Evolutionary conservation across 148 eudicot species (phyloP).

Genomic region (Silene latifolia): DNA sequence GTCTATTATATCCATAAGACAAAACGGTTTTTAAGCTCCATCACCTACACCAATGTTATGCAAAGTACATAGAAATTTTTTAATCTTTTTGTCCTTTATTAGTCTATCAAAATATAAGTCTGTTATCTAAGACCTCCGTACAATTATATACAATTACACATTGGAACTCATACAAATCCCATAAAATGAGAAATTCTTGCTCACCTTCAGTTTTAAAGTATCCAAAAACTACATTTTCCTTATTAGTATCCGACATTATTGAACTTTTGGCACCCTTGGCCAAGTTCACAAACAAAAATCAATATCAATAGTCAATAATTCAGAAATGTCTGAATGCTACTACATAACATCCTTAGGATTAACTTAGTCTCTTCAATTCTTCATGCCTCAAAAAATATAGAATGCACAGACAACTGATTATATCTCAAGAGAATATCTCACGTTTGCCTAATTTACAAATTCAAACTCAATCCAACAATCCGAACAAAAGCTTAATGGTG

Average conservation of each 20-base stretch:
- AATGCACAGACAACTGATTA: not conserved
- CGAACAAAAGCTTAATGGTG: not conserved
- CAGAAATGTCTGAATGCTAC: not conserved
- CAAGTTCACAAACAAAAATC: not conserved
- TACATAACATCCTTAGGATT: not conserved
- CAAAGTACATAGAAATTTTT: not conserved
- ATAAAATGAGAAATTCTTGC: not conserved
- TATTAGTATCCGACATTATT: not conserved
- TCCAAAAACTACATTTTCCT: not conserved
- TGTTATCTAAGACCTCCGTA: not conserved
- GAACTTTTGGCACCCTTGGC: not conserved
- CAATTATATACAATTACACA: not conserved
- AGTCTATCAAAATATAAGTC: no score
- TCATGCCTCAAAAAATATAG: not conserved
- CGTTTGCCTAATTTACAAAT: not conserved
- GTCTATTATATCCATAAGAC: not conserved
- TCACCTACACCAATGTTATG: not conserved
- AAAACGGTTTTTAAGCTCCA: not conserved
- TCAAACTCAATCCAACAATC: not conserved
- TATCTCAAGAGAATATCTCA: not conserved
- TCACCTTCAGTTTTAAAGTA: not conserved
- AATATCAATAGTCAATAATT: not conserved
- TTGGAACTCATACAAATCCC: not conserved
- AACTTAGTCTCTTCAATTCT: not conserved
- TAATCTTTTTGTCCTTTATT: not conserved